Evolutionary conservation across 2,329 filamentous ascomycete species (phyloP).

Genomic region (Ascosphaera pollenicola): DNA sequence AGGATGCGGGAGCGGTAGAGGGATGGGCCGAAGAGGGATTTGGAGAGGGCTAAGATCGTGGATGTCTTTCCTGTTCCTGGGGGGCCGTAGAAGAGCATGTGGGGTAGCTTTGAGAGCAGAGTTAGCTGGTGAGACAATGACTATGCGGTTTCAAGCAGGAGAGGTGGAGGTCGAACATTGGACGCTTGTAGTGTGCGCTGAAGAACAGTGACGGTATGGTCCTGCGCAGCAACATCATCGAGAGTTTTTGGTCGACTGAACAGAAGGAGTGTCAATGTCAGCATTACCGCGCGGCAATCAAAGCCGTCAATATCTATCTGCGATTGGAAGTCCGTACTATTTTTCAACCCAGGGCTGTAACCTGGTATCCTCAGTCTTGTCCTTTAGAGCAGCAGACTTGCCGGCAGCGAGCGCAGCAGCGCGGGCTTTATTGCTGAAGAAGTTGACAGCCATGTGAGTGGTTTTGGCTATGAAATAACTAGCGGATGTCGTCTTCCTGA

Average conservation of each 20-base stretch:
- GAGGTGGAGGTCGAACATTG: conserved; percentile 37
- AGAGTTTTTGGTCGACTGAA: conserved; percentile 75
- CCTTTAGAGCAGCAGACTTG: conserved; percentile 37
- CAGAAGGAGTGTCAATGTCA: conserved; percentile 1
- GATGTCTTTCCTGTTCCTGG: conserved; percentile 96
- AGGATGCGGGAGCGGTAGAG: conserved; percentile 88
- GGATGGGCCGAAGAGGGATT: conserved; percentile 91
- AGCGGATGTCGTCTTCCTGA: background rate
- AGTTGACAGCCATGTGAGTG: conserved; percentile 45
- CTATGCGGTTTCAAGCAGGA: background rate
- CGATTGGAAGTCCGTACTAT: conserved; percentile 41
- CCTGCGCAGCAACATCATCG: conserved; percentile 87
- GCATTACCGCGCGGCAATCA: too few species aligned
- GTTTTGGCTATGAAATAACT: background rate
- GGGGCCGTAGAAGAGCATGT: conserved; percentile 98
- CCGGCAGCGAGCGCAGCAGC: conserved; percentile 49
- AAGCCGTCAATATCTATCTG: background rate
- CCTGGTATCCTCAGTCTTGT: conserved; percentile 37
- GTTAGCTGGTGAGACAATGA: background rate
- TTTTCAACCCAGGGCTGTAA: conserved; percentile 97
- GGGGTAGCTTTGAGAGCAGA: conserved; percentile 42
- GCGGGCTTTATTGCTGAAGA: conserved; percentile 89
- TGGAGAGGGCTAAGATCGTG: conserved; percentile 87
- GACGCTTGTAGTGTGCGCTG: conserved; percentile 83
- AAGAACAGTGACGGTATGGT: conserved; percentile 85